phyloP scores from a whole-genome alignment of 1,284 basidiomycete genomes.

The Cryptococcus maquisensis region DNA sequence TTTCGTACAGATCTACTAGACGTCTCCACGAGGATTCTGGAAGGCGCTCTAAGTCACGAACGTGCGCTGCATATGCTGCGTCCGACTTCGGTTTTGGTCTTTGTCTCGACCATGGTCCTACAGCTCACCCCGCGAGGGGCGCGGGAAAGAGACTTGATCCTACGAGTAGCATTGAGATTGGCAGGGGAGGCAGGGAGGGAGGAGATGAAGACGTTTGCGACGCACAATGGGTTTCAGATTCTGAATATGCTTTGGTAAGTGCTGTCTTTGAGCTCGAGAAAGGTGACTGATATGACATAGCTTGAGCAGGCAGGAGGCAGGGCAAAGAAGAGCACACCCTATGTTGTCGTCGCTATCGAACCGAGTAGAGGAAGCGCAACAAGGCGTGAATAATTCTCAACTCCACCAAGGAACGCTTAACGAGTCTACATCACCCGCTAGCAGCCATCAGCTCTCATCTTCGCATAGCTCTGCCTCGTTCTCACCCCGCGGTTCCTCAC shows the following conservation, averaged over 20 bases:
- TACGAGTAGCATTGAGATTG: constrained; percentile 5
- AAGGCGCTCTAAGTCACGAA: constrained; percentile 6
- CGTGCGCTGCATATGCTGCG: constrained; percentile 11
- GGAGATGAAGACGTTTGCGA: constrained; percentile 6
- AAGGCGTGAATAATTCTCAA: no score
- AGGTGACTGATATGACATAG: no score
- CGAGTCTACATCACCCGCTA: no score
- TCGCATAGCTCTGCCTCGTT: no score
- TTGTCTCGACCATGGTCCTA: constrained; percentile 3
- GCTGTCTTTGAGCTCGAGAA: background rate
- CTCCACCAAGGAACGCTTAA: no score
- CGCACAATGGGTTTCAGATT: constrained; percentile 12
- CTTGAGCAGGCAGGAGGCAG: no score
- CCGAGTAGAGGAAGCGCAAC: no score
- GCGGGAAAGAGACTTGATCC: constrained; percentile 4
- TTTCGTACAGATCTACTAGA: no score
- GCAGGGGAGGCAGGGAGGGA: constrained; percentile 6
- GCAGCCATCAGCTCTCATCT: no score
- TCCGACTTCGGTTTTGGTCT: constrained; percentile 8
- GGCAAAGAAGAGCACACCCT: no score
- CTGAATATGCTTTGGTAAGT: constrained; percentile 14
- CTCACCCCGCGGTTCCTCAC: no score
- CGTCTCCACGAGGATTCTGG: background rate
- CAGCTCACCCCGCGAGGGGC: background rate
- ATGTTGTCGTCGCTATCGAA: no score